Conservation (phyloP, 192 early-diverging fungal genomes). For the Gigaspora rosea region DNA sequence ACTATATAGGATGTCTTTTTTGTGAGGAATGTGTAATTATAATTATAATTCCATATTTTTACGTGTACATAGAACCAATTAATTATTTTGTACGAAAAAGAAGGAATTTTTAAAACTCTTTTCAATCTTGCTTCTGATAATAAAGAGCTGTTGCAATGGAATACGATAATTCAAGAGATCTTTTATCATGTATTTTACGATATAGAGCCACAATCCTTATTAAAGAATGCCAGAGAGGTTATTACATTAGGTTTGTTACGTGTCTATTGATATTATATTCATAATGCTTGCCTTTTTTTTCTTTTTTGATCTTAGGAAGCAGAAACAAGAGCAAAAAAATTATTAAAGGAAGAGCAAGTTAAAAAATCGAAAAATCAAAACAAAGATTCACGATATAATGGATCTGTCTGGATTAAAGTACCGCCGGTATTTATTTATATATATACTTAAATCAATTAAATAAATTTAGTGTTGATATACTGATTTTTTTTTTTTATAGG, state of each 20-base stretch:
- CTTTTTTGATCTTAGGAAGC: neutral
- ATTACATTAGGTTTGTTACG: neutral
- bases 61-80: neutral
- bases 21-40: neutral
- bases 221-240: neutral
- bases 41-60: neutral
- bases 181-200: neutral
- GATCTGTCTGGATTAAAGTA: neutral
- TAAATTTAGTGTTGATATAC: neutral
- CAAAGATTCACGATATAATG: neutral
- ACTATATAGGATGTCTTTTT: neutral
- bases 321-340: neutral
- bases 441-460: neutral
- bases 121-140: neutral
- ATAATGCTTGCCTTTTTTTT: neutral
- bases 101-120: neutral
- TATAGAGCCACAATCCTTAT: neutral
- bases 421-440: neutral
- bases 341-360: neutral
- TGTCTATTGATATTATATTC: neutral
- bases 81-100: neutral
- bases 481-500: neutral
- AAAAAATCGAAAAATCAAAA: neutral
- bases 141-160: neutral
- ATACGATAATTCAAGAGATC: neutral